Conservation (phyloP, 495 filamentous ascomycete species). For the Apiosordaria backusii region DNA sequence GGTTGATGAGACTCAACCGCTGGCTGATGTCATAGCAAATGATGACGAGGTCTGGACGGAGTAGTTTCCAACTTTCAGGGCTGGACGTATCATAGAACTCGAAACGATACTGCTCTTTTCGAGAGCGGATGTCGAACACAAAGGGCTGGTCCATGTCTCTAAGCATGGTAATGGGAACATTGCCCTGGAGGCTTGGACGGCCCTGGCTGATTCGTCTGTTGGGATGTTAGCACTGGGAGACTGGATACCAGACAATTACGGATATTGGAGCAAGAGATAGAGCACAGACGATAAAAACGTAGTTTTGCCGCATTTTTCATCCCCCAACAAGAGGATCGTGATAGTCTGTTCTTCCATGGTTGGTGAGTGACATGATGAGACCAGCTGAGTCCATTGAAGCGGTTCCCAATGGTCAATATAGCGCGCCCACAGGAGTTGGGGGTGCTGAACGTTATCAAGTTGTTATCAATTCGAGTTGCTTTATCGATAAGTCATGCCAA, state of each 20-base stretch:
- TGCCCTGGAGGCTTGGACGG: conserved; percentile 34
- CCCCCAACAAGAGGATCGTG: conserved; percentile 74
- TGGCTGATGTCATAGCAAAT: conserved; percentile 79
- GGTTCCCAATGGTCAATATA: not conserved
- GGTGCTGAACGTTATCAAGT: not conserved
- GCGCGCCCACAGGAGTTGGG: not conserved
- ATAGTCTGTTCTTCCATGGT: conserved; percentile 50
- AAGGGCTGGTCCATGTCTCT: conserved; percentile 81
- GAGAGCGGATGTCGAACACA: conserved; percentile 67
- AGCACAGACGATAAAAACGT: conserved; percentile 73
- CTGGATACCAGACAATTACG: not conserved
- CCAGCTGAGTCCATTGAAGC: not conserved
- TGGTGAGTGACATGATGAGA: not conserved
- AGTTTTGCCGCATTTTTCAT: conserved; percentile 77
- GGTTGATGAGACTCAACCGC: conserved; percentile 58
- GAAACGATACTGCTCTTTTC: conserved; percentile 60
- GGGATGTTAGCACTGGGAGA: conserved; percentile 16
- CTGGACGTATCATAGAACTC: conserved; percentile 76
- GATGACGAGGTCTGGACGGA: conserved; percentile 68
- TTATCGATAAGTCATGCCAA: conserved; percentile 10
- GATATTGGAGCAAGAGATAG: not conserved
- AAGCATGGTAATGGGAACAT: conserved; percentile 50
- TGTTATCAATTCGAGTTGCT: not conserved
- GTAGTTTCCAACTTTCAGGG: conserved; percentile 69
- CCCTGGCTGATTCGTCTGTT: conserved; percentile 50